Percentiles rank a stretch among this genome's conserved stretches.
Evolutionary conservation across 2,329 filamentous ascomycete species (phyloP).

Genomic region (Colletotrichum higginsianum): DNA sequence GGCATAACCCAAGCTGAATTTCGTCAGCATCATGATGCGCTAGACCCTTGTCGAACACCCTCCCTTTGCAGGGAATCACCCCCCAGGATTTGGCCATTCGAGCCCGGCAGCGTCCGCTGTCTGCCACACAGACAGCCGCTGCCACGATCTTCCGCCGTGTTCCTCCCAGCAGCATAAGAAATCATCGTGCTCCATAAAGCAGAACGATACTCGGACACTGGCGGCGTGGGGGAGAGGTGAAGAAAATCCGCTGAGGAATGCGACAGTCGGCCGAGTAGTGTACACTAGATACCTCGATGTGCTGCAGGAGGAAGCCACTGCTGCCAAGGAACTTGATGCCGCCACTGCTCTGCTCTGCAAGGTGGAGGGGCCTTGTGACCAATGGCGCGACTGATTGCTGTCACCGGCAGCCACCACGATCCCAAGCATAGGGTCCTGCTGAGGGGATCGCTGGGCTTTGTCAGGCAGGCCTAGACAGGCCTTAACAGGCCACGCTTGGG

Average conservation of each 20-base stretch:
- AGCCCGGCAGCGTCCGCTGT: constrained; percentile 22
- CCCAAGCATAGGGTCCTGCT: constrained; percentile 7
- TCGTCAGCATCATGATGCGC: constrained; percentile 3
- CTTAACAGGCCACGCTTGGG: too few species aligned
- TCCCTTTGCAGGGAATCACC: neutral
- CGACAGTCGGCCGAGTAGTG: neutral
- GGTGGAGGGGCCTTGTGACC: neutral
- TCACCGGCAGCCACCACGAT: constrained; percentile 14
- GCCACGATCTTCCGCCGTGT: neutral
- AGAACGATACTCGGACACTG: neutral
- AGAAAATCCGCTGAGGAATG: neutral
- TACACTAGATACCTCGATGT: too few species aligned
- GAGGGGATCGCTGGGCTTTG: constrained; percentile 24
- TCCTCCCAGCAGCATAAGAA: too few species aligned
- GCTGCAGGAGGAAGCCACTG: neutral
- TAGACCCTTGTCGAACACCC: neutral
- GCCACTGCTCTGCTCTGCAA: neutral
- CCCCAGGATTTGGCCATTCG: neutral
- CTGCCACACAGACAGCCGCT: constrained; percentile 19
- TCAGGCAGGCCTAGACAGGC: neutral
- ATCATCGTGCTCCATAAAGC: neutral
- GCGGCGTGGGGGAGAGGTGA: neutral
- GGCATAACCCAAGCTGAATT: neutral
- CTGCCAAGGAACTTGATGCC: neutral
- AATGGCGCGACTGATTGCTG: constrained; percentile 3